Base-by-base conservation (phyloP, 2,329 filamentous ascomycete species). In the Talaromyces islandicus region DNA sequence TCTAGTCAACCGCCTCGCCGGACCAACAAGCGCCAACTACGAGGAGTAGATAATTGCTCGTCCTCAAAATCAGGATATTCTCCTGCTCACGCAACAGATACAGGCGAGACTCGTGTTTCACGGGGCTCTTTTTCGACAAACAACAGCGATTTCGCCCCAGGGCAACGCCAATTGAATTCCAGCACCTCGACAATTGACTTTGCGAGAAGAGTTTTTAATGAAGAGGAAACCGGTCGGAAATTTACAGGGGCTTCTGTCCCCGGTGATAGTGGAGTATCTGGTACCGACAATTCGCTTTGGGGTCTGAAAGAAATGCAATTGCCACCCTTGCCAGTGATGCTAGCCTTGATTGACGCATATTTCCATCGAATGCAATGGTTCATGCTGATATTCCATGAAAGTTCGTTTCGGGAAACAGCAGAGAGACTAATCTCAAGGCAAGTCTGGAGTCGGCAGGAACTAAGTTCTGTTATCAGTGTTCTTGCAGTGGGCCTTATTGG, bases 321-420 rank as follows among this genome's bases (percentile, higher is more conserved):
- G 10, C 64, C 65, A 4, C 63, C 65, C 14, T 35, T 54, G 43
- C 43, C 59, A 7, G 56, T 66, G 11, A 66, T 66, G 55, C 38
- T 50, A 5, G 25, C 52, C 7, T 50, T 66, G 19, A 56, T 67
- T 4, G 65, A 67, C 21, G 66, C 59, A 27, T 67, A 67, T 35
- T 67, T 67, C 55, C 59, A 65, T 21, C 56, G 66, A 43, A 58
- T 67, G 25, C 60, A 67, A 48, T 67, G 66, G 66, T 67, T 65
- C 27, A 63, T 67, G 17, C 59, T 65, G 30, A 7, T 66, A 1
- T 61, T 66, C 32, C 61, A 66, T 12, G 60, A 65, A 27, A 61
- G 59, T 0, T 60, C 59, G 11, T 66, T 66, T 32, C 57, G 57
- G 4, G 52, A 57, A 4, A 63, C 60, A 1, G 63, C 64, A 43